Base-by-base conservation (phyloP, 176 grass and related monocot species). In the Cocos nucifera region DNA sequence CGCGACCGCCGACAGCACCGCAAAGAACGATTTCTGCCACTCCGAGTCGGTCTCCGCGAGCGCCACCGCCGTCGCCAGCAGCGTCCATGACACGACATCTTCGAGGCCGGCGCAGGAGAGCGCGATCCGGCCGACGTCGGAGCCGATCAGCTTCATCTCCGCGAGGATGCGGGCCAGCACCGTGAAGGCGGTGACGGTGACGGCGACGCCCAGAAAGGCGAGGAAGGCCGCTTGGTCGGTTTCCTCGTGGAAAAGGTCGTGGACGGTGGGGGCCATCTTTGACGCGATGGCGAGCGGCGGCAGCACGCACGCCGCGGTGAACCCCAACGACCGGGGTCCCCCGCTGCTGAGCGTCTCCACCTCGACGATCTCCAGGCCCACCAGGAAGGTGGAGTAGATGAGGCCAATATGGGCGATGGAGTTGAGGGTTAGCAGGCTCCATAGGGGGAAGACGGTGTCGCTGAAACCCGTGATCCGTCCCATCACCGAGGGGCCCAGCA, bases 181-280 rank as follows among this genome's bases (percentile, higher is more conserved):
- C 9, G 85, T 83, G 82, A 95, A 95, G 0, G 89, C 82, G 22
- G 78, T 95, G 28, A 80, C 52, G 21, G 82, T 77, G 67, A 89
- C 35, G 35, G 35, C 35, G 35, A 39, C 9, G 35, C 35, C 74
- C 1, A 68, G 65, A 35, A 86, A 49, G 32, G 82, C 77, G 17
- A 95, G 77, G 71, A 89, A 86, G 3, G 78, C 22, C 21, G 49
- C 17, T 49, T 57, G 20, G 1, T 3, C 21, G 6, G 61, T 66
- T 2, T 26, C 2, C 35, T 39, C 35, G 8, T 39, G 6, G 35
- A 39, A 10, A 39, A 39, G 19, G 25, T 5, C 19, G 4, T 81
- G 56, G 14, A 51, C 10, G 6, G 57, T 22, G n/a, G 30, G 51
- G 28, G 75, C 85, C 0, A 77, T 67, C 25, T 26, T 6, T 5